Evolutionary conservation across 129 eudicot species (phyloP).

Genomic region (Flaveria ramosissima): DNA sequence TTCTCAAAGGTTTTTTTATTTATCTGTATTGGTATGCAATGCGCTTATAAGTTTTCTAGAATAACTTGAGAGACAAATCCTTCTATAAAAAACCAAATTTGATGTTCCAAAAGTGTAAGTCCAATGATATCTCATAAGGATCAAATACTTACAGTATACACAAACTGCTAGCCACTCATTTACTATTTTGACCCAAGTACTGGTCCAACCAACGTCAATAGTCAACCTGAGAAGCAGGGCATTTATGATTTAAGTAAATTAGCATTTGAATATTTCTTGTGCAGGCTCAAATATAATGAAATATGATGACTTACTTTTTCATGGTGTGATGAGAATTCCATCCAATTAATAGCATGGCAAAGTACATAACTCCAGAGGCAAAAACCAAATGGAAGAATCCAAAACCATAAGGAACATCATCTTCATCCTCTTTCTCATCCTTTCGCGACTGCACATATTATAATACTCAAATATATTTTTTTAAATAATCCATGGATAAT

Average conservation of each 20-base stretch:
- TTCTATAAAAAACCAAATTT: neutral
- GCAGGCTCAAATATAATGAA: neutral
- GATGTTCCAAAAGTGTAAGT: neutral
- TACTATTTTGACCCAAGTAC: slow-evolving; percentile 88
- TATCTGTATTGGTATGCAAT: too few relatives aligned
- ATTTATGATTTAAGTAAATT: slow-evolving; percentile 12
- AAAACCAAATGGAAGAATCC: slow-evolving; percentile 88
- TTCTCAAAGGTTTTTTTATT: too few relatives aligned
- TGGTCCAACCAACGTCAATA: slow-evolving; percentile 88
- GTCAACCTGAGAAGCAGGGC: slow-evolving; percentile 58
- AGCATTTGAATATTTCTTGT: neutral
- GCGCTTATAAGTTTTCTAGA: too few relatives aligned
- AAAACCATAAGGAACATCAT: slow-evolving; percentile 78
- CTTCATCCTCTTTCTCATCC: slow-evolving; percentile 59
- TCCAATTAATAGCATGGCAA: slow-evolving; percentile 79
- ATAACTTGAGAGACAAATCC: too few relatives aligned
- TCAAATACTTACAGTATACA: slow-evolving; percentile 61
- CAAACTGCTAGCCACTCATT: slow-evolving; percentile 89
- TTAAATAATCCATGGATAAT: too few relatives aligned
- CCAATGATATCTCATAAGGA: neutral
- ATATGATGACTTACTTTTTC: slow-evolving; percentile 55
- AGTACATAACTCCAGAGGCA: slow-evolving; percentile 88
- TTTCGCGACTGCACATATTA: slow-evolving; percentile 60
- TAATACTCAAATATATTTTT: neutral
- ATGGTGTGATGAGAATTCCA: slow-evolving; percentile 74